These are phyloP conservation scores for Cadophora luteo-olivacea DNA, from an alignment of 2,329 filamentous ascomycete species.

Conservation along the genomic window DNA sequence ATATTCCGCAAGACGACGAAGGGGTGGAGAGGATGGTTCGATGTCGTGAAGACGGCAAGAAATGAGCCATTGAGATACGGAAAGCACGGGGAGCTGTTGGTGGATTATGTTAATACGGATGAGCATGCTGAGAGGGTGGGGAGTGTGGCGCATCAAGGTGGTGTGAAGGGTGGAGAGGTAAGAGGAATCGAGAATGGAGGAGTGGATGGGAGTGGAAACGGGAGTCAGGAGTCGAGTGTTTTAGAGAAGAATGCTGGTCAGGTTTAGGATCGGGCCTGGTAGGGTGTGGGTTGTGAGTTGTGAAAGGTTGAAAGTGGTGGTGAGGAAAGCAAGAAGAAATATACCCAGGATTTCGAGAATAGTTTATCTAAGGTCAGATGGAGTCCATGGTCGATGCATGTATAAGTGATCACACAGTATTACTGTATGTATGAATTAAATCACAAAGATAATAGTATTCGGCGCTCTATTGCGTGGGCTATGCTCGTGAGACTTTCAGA, in stretches of 20 bases:
- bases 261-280: neutral
- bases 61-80: conserved; percentile 63
- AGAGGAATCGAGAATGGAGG: conserved; percentile 21
- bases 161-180: conserved; percentile 10
- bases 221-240: conserved; percentile 1
- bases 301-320: no score
- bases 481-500: no score
- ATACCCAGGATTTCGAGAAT: no score
- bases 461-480: no score
- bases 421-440: no score
- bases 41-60: conserved; percentile 50
- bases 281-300: no score
- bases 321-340: neutral
- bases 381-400: no score
- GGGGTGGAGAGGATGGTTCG: conserved; percentile 46
- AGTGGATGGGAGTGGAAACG: conserved; percentile 2
- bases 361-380: no score
- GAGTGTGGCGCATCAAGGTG: conserved; percentile 17
- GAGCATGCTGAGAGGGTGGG: conserved; percentile 30
- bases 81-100: conserved; percentile 63
- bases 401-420: no score
- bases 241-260: conserved; percentile 3
- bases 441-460: no score
- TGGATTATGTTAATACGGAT: conserved; percentile 41
- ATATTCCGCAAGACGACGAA: conserved; percentile 63